Percentiles rank a stretch among this genome's conserved stretches.
These are phyloP conservation scores for Cadophora luteo-olivacea DNA, from an alignment of 2,329 filamentous ascomycete species.

Conservation along the genomic window DNA sequence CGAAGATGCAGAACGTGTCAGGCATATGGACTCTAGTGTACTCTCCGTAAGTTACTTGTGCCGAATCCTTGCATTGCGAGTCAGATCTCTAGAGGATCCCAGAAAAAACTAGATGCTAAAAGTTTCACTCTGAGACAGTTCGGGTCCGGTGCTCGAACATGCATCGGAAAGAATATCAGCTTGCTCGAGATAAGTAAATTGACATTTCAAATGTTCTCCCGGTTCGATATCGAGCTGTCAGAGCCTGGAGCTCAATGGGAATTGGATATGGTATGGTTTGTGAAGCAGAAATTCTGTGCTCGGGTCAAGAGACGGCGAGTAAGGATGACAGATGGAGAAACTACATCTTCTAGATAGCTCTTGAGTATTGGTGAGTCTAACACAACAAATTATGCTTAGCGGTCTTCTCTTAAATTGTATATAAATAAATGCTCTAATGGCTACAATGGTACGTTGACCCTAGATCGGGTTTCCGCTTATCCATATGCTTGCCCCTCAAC, in stretches of 20 bases:
- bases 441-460: too few relatives aligned
- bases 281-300: conserved; percentile 41
- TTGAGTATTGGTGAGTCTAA: too few relatives aligned
- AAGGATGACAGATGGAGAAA: too few relatives aligned
- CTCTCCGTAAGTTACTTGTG: conserved; percentile 18
- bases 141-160: conserved; percentile 41
- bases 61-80: too few relatives aligned
- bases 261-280: conserved; percentile 49
- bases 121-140: conserved; percentile 39
- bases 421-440: too few relatives aligned
- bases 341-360: too few relatives aligned
- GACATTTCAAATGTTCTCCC: conserved; percentile 44
- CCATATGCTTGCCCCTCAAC: too few relatives aligned
- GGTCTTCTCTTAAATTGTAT: too few relatives aligned
- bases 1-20: conserved; percentile 29
- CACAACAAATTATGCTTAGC: too few relatives aligned
- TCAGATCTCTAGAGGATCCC: too few relatives aligned
- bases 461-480: too few relatives aligned
- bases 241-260: conserved; percentile 46
- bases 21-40: conserved; percentile 13
- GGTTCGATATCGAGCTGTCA: conserved; percentile 42
- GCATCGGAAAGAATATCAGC: conserved; percentile 47
- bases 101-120: not conserved
- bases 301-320: too few relatives aligned
- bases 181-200: conserved; percentile 48